phyloP scores from a whole-genome alignment of 2,329 filamentous ascomycete species.

The Colletotrichum liriopes region DNA sequence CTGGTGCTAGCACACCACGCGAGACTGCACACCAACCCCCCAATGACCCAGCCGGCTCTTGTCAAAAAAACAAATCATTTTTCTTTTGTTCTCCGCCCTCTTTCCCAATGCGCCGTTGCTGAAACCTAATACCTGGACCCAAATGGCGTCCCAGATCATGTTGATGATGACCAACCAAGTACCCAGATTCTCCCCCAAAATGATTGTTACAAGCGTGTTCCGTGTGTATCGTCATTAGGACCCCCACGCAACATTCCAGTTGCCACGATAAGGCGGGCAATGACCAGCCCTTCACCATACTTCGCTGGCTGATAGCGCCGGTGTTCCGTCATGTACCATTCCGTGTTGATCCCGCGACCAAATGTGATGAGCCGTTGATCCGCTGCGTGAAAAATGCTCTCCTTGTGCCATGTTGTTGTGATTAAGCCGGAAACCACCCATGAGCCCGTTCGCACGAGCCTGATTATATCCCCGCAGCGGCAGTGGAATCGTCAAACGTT shows the following conservation, averaged over 20 bases:
- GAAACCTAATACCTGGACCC: constrained; percentile 33
- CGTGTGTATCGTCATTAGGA: constrained; percentile 32
- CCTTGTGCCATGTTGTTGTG: constrained; percentile 14
- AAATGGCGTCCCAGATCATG: constrained; percentile 34
- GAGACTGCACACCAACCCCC: background rate
- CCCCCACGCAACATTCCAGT: constrained; percentile 33
- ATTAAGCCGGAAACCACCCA: constrained; percentile 11
- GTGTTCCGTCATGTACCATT: constrained; percentile 19
- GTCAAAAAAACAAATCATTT: constrained; percentile 31
- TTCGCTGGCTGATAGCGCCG: constrained; percentile 27
- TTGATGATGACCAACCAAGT: constrained; percentile 32
- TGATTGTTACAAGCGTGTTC: constrained; percentile 41
- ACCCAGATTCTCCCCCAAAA: constrained; percentile 22
- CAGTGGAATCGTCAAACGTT: background rate
- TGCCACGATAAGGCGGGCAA: constrained; percentile 23
- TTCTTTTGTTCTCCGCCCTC: constrained; percentile 40
- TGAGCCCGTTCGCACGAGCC: background rate
- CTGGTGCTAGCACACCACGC: background rate
- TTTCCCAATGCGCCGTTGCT: constrained; percentile 41
- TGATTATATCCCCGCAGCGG: constrained; percentile 24
- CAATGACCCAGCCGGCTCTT: constrained; percentile 32
- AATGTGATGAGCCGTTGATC: constrained; percentile 15
- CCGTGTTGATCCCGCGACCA: constrained; percentile 15
- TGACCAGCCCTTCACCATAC: constrained; percentile 8
- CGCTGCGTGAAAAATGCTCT: constrained; percentile 27